phyloP scores from a whole-genome alignment of 306 rosid genomes.

The Macrotyloma uniflorum region DNA sequence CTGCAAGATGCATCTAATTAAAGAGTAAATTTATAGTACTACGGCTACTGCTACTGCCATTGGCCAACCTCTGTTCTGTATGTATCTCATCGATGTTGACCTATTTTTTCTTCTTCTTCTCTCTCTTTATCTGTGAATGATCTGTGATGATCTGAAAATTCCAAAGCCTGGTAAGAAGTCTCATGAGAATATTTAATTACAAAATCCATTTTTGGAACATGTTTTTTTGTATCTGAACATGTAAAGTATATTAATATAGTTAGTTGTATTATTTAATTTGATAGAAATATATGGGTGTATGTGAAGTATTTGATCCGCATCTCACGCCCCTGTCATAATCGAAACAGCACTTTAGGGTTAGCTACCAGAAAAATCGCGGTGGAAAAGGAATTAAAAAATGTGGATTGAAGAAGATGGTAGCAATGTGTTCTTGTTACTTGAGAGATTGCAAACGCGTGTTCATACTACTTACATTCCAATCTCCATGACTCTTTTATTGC shows the following conservation, averaged over 20 bases:
- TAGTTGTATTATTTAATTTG: neutral
- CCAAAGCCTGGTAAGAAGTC: neutral
- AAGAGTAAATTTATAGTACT: constrained; percentile 15
- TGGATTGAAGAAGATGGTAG: neutral
- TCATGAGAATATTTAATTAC: neutral
- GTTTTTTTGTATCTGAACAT: neutral
- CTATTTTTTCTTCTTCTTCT: neutral
- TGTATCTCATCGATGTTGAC: constrained; percentile 43
- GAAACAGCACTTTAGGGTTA: constrained; percentile 21
- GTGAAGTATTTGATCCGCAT: constrained; percentile 29
- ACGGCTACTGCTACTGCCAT: constrained; percentile 19
- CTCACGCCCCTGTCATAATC: constrained; percentile 30
- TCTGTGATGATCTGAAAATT: neutral
- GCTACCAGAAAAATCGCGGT: constrained; percentile 14
- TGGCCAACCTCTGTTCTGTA: constrained; percentile 31
- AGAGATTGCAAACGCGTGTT: constrained; percentile 27
- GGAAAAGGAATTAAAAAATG: neutral
- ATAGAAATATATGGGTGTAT: neutral
- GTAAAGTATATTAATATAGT: too few relatives aligned
- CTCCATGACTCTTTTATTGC: neutral
- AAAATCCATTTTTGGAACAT: neutral
- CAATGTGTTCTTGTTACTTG: neutral
- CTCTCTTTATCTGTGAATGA: constrained; percentile 13
- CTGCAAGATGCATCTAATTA: constrained; percentile 23
- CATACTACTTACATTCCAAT: constrained; percentile 4